Evolutionary conservation across 768 basidiomycete genomes (phyloP).

Genomic region (Suillus subaureus): DNA sequence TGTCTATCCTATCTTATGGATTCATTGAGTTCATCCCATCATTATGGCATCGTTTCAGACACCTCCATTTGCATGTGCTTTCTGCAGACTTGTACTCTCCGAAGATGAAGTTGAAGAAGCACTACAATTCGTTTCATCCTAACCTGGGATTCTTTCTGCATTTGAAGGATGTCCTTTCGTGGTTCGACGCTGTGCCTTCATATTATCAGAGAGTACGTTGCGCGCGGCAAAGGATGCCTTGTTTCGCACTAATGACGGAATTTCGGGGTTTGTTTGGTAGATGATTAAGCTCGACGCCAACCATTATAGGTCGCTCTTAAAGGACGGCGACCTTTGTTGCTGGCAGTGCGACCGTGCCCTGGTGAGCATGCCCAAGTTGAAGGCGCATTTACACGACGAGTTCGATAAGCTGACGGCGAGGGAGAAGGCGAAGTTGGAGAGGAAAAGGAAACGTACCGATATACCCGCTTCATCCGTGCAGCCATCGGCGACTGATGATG

Average conservation of each 20-base stretch:
- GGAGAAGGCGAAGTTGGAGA: conserved; percentile 43
- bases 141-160: conserved; percentile 81
- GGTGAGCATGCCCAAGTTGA: conserved; percentile 75
- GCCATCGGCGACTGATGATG: neutral
- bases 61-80: conserved; percentile 84
- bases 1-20: conserved; percentile 28
- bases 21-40: neutral
- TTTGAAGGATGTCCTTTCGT: conserved; percentile 74
- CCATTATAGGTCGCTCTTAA: conserved; percentile 66
- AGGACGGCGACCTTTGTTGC: conserved; percentile 64
- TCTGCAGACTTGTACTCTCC: conserved; percentile 75
- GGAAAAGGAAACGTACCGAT: conserved; percentile 42
- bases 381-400: conserved; percentile 74
- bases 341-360: conserved; percentile 64
- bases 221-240: neutral
- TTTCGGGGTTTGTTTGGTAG: conserved; percentile 36
- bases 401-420: conserved; percentile 55
- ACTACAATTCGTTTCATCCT: conserved; percentile 91
- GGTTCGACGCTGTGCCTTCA: conserved; percentile 71
- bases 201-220: conserved; percentile 53
- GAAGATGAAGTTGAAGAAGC: conserved; percentile 81
- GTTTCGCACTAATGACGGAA: conserved; percentile 8
- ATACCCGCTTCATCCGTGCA: neutral
- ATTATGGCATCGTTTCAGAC: conserved; percentile 43
- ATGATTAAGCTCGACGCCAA: conserved; percentile 52